Conservation (phyloP, 2,329 filamentous ascomycete genomes). For the Zasmidium angulare region DNA sequence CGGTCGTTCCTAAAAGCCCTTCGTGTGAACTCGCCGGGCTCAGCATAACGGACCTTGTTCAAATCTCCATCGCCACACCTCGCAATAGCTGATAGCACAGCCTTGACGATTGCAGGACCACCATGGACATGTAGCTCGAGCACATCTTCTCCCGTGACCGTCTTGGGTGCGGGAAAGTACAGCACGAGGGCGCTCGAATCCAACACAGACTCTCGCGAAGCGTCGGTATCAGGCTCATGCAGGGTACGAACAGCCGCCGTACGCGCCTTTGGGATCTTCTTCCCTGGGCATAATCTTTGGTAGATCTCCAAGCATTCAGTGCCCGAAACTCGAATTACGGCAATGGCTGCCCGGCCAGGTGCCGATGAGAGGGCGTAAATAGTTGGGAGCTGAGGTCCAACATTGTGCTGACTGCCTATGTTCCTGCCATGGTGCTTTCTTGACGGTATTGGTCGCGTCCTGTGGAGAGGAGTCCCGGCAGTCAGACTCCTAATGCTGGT, state of each 20-base stretch:
- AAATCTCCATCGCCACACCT: constrained; percentile 14
- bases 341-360: constrained; percentile 82
- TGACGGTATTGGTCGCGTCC: not conserved
- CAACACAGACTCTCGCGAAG: constrained; percentile 51
- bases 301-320: constrained; percentile 70
- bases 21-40: constrained; percentile 92
- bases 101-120: constrained; percentile 82
- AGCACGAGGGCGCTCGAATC: constrained; percentile 80
- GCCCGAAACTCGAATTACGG: constrained; percentile 84
- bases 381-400: constrained; percentile 49
- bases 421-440: not conserved
- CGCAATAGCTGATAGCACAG: constrained; percentile 73
- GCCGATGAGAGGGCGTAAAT: constrained; percentile 93
- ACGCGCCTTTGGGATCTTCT: constrained; percentile 57
- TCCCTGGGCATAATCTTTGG: constrained; percentile 59
- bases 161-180: constrained; percentile 76
- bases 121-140: constrained; percentile 95
- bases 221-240: constrained; percentile 54
- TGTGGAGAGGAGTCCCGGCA: not conserved
- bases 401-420: not conserved
- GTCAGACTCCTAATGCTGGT: not conserved
- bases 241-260: constrained; percentile 73
- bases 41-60: constrained; percentile 72
- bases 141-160: constrained; percentile 88
- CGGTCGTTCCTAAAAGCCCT: constrained; percentile 86